Evolutionary conservation across 257 asterid species (phyloP).

Genomic region (Petunia axillaris): DNA sequence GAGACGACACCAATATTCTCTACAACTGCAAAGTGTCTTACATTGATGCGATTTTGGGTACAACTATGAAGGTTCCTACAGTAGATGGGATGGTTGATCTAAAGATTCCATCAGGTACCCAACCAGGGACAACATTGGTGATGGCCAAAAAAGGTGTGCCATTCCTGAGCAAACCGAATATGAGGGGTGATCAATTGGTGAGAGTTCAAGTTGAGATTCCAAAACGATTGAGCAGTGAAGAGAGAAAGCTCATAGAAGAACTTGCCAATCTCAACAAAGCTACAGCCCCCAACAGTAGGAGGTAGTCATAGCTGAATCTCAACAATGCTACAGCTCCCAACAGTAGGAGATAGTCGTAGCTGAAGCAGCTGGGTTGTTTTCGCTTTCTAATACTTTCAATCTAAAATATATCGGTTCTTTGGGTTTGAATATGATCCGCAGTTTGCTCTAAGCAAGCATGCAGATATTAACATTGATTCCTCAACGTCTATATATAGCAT

Average conservation of each 20-base stretch:
- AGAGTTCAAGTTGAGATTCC: constrained; percentile 98
- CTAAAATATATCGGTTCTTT: background rate
- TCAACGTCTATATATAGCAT: constrained; percentile 17
- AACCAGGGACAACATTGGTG: constrained; percentile 90
- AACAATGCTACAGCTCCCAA: constrained; percentile 73
- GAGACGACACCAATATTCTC: constrained; percentile 89
- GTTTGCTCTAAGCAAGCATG: background rate
- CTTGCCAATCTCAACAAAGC: constrained; percentile 75
- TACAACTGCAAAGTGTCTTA: constrained; percentile 88
- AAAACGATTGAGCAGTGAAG: constrained; percentile 82
- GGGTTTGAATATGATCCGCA: background rate
- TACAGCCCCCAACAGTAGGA: constrained; percentile 64
- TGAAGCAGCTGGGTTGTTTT: background rate
- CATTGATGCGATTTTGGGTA: constrained; percentile 85
- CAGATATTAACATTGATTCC: constrained; percentile 9
- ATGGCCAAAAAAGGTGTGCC: constrained; percentile 97
- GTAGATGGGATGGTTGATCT: constrained; percentile 91
- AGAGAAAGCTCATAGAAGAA: constrained; percentile 89
- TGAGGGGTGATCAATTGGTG: constrained; percentile 98
- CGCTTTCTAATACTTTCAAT: background rate
- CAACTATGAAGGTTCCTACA: constrained; percentile 82
- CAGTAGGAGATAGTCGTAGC: constrained; percentile 53
- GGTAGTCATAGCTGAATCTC: no score
- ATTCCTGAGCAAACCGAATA: constrained; percentile 60
- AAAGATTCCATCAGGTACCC: constrained; percentile 88